phyloP scores from a whole-genome alignment of 2,329 filamentous ascomycete genomes.

The Talaromyces rugulosus region DNA sequence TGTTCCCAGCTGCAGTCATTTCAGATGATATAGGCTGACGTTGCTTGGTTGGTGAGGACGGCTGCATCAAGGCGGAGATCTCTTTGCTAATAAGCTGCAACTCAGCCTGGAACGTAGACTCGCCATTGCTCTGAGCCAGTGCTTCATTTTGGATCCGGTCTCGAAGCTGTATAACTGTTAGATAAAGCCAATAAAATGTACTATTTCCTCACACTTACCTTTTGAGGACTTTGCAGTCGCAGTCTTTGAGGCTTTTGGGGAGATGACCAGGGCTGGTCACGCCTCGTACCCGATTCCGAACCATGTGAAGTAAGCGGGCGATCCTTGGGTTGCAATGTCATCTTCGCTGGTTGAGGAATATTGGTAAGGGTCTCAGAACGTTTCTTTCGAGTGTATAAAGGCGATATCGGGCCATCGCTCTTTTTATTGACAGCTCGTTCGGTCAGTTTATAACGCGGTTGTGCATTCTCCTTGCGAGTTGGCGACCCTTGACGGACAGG shows the following conservation, averaged over 20 bases:
- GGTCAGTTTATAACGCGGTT: conserved; percentile 27
- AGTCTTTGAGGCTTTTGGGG: conserved; percentile 70
- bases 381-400: conserved; percentile 37
- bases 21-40: conserved; percentile 17
- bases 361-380: conserved; percentile 42
- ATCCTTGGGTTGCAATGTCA: conserved; percentile 28
- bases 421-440: conserved; percentile 32
- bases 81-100: conserved; percentile 77
- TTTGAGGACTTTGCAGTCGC: conserved; percentile 60
- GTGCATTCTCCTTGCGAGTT: conserved; percentile 38
- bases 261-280: conserved; percentile 53
- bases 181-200: conserved; percentile 3
- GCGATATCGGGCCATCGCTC: conserved; percentile 29
- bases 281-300: conserved; percentile 23
- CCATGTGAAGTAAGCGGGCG: conserved; percentile 27
- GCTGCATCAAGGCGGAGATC: conserved; percentile 51
- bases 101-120: conserved; percentile 68
- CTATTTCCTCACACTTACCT: conserved; percentile 31
- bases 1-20: conserved; percentile 23
- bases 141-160: conserved; percentile 83
- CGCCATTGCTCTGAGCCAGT: conserved; percentile 65
- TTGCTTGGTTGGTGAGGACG: conserved; percentile 26
- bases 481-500: conserved; percentile 30
- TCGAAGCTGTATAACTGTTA: conserved; percentile 47
- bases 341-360: conserved; percentile 45